Percentiles rank a stretch among this genome's conserved stretches.
These are phyloP conservation scores for Balamuthia mandrillaris DNA, from an alignment of 208 protist genomes.

Conservation along the genomic window DNA sequence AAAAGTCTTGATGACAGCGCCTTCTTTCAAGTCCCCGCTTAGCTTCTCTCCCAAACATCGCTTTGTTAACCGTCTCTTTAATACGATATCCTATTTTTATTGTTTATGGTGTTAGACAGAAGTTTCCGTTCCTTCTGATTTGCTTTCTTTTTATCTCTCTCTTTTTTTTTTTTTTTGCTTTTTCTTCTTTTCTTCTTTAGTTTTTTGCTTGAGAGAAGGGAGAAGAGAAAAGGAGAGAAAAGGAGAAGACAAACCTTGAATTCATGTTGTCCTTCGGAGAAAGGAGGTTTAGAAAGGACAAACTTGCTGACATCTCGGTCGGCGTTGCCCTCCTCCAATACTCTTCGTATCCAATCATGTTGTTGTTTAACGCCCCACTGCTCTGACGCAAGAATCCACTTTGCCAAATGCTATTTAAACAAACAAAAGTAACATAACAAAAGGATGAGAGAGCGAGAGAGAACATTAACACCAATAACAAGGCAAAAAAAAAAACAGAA, in stretches of 20 bases:
- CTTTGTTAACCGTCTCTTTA: background rate
- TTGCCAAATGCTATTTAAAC: background rate
- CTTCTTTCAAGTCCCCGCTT: background rate
- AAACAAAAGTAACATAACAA: background rate
- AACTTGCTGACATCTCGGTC: constrained; percentile 10
- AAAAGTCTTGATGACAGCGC: background rate
- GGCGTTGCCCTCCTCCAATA: constrained; percentile 1
- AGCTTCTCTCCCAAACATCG: background rate
- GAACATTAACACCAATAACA: background rate
- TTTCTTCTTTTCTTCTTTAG: too few species aligned
- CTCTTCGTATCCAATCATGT: background rate
- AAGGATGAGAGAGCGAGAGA: background rate
- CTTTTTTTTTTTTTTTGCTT: too few species aligned
- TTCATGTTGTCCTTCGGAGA: background rate
- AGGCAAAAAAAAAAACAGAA: background rate
- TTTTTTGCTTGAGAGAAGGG: too few species aligned
- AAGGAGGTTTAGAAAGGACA: constrained; percentile 24
- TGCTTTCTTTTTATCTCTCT: too few species aligned
- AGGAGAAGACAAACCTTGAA: too few species aligned
- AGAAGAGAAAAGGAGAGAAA: too few species aligned
- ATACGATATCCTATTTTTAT: constrained; percentile 32
- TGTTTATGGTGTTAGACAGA: too few species aligned
- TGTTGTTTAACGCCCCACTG: background rate
- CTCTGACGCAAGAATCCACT: background rate
- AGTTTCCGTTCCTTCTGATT: too few species aligned